Base-by-base conservation (phyloP, 2,329 filamentous ascomycete species). In the Hypoxylon sp. region DNA sequence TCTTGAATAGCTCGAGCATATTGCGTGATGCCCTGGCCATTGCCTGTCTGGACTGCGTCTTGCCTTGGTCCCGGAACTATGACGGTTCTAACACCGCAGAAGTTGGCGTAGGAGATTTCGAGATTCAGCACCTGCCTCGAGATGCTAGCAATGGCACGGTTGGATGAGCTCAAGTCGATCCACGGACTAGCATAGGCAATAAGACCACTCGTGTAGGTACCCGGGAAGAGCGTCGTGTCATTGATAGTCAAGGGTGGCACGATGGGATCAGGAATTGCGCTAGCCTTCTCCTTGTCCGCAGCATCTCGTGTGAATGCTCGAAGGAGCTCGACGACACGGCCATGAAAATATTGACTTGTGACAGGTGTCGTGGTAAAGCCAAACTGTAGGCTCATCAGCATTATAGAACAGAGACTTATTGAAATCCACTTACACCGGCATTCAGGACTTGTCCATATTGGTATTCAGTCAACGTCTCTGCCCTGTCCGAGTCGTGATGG, bases 81-180 rank as follows among this genome's bases (percentile, higher is more conserved):
- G 56, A 98, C 82, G 74, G 90, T 96, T 53, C 88, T 87, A 43
- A 95, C 84, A 29, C 96, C 96, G 70, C 92, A 97, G 76, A 98
- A 99, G 62, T 92, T 93, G 63, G 96, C 95, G 76, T 97, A 99
- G 45, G 92, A 90, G 43, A 98, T 84, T 73, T 99, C 95, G 33
- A 97, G 82, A 72, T 92, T 92, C 62, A 99, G 80, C 5, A 96
- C 90, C 76, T 97, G 94, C 40, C 91, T 87, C 29, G 94, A 97
- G 56, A 98, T 83, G 72, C 90, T 91, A 6, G 92, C 87, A 62
- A 98, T 88, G 61, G 94, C 75, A 5, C 92, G 90, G 73, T 97
- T 89, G 1, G 87, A 78, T 2, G 93, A 96, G 68, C 88, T 89
- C 10, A 98, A 78, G 71, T 98, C 93, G 65, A 97, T 94, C 94